Base-by-base conservation (phyloP, 192 early-diverging fungal species). In the Polychytrium aggregatum region DNA sequence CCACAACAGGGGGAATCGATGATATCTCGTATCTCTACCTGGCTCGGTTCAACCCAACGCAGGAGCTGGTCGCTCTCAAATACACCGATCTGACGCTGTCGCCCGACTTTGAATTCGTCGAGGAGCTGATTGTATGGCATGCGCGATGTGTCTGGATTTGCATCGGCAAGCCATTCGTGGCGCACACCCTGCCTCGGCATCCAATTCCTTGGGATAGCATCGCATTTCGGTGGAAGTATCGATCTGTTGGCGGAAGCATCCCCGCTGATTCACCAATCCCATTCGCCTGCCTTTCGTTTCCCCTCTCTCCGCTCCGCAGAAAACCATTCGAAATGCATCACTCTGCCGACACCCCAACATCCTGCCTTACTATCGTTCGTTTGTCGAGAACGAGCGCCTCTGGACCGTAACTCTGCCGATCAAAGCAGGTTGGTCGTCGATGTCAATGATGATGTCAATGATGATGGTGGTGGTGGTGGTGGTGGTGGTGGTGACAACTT, bases 351-450 rank as follows among this genome's bases (percentile, higher is more conserved):
- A 81, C 51, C 48, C 54, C 8, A 64, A 70, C 50, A 72, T 81
- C 47, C 57, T 81, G 6, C 76, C 78, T 0, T 71, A 73, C 50
- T 70, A 48, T 36, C 51, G 51, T 0, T 64, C 65, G 6, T 81
- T 79, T 50, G 54, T 73, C 11, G 68, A 77, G 30, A 57, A 69
- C 22, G 78, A 79, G 36, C 52, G 65, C 17, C 61, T 76, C 31
- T 81, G 76, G 76, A 69, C 64, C 13, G 76, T 79, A 5, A 79
- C 78, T 2, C 40, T 46, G n/a, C 70, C 78, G 8, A 56, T 77
- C 44, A 40, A 57, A 36, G 63, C 56, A 17, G 67, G 62, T 68
- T 14, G 10, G 43, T 11, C 30, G 14, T 14, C 20, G 17, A 50
- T 21, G 22, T n/a, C n/a, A n/a, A n/a, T n/a, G n/a, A n/a, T n/a